Base-by-base conservation (phyloP, 2,329 filamentous ascomycete species). In the Cercospora sp. region DNA sequence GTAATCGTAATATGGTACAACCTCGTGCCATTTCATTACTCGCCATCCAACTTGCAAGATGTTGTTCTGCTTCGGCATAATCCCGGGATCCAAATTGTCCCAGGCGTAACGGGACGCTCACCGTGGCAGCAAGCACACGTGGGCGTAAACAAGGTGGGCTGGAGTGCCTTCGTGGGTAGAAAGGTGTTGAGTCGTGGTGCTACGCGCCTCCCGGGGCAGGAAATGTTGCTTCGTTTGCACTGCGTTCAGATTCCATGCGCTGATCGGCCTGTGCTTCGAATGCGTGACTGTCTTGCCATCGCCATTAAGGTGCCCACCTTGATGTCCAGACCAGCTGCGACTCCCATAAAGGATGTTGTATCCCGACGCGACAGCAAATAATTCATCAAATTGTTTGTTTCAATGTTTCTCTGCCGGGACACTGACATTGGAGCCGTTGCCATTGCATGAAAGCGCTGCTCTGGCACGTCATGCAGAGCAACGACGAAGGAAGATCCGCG, bases 291-390 rank as follows among this genome's bases (percentile, higher is more conserved):
- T 48, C 16, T 26, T n/a, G 40, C 48, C 12, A n/a, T 58, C 33
- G 51, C 62, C 62, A 64, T 64, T 31, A 64, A 64, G 62, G 62
- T 64, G 62, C 36, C 59, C 62, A 64, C 62, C 62, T 59, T 64
- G 53, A 64, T 64, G 62, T 64, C 62, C 62, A 16, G 23, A 20
- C 12, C 62, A 59, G 30, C 45, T 48, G 63, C 30, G 31, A 26
- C 33, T 30, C 9, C 23, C 18, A 59, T 59, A 59, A 59, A 36
- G 36, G 12, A 8, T 10, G 28, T 36, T n/a, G 30, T 16, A 2
- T 36, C 12, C 31, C 55, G 4, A 55, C 23, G 48, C 48, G 12
- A 55, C 7, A 26, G 23, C 48, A 55, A 7, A 9, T n/a, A 3
- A 7, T 59, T 58, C 8, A 58, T 20, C 55, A 7, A 31, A 36